Base-by-base conservation (phyloP, 805 yeast species). In the Saturnispora gosingensis region DNA sequence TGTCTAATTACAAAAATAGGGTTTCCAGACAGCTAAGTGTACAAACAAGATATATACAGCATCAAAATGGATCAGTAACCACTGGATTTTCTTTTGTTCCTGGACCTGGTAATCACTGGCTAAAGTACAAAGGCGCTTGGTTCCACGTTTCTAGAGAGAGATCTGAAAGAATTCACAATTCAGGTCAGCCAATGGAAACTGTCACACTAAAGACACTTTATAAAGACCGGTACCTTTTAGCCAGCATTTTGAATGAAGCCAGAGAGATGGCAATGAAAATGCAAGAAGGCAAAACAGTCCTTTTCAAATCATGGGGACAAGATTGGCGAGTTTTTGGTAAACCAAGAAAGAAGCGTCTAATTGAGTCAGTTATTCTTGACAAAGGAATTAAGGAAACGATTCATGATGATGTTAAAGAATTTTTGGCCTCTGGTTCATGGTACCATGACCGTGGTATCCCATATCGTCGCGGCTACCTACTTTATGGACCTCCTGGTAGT, bases 271-370 rank as follows among this genome's bases (percentile, higher is more conserved):
- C 98, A 0, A 73, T 89, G 63, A 80, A 80, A 59, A 76, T 83
- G 30, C 83, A 85, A 54, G 95, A 88, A 63, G 98, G 99, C 7
- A 91, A 89, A 63, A 93, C 98, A 0, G 98, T 93, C 7, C 70
- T 93, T 5, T 93, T 79, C 66, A 88, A 97, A 4, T 85, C 96
- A 10, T 91, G 93, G 88, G 99, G 98, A 0, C 96, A 96, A 28
- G 99, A 93, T 63, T 93, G 99, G 99, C 75, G 98, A 61, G 96
- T 96, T 4, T 93, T 93, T 72, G 99, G 99, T 2, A 90, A 83
- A 64, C 98, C 99, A 1, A 76, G 97, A 56, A 83, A 82, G 60
- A 91, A 91, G 68, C 75, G 99, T 59, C 68, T 84, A 27, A 69
- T 91, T 38, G 91, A 85, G 4, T 85, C 95, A 7, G 99, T 93